phyloP scores from a whole-genome alignment of 805 yeast species.

The Candida namnaoensis region DNA sequence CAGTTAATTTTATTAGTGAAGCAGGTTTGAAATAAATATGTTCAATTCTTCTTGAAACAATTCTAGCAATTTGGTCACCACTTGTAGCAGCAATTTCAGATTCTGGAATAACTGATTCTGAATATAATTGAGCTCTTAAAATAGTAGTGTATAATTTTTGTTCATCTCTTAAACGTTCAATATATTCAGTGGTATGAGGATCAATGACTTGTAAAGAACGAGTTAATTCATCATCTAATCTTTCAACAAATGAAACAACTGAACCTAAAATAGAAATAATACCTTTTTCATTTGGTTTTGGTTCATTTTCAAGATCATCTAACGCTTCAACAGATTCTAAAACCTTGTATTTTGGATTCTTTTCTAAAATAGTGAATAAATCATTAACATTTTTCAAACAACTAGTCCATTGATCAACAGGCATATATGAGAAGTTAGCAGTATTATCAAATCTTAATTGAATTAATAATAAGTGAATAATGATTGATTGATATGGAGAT shows the following conservation, averaged over 20 bases:
- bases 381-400: conserved; percentile 53
- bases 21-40: conserved; percentile 90
- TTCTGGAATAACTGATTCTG: conserved; percentile 53
- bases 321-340: conserved; percentile 63
- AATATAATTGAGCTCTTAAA: conserved; percentile 79
- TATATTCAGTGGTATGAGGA: conserved; percentile 91
- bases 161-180: conserved; percentile 87
- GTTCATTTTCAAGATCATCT: conserved; percentile 70
- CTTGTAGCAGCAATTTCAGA: conserved; percentile 18
- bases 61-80: conserved; percentile 56
- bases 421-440: conserved; percentile 60
- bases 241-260: conserved; percentile 77
- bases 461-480: conserved; percentile 70
- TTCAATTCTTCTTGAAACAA: conserved; percentile 77
- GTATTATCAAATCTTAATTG: conserved; percentile 84
- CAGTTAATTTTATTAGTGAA: conserved; percentile 60
- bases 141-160: conserved; percentile 63
- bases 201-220: conserved; percentile 82
- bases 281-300: conserved; percentile 56
- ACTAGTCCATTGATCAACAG: conserved; percentile 71
- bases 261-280: conserved; percentile 75
- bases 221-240: conserved; percentile 91
- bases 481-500: conserved; percentile 66
- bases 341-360: conserved; percentile 54
- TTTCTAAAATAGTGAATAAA: conserved; percentile 63